phyloP scores from a whole-genome alignment of 495 filamentous ascomycete genomes.

The Aspergillus funiculosus region DNA sequence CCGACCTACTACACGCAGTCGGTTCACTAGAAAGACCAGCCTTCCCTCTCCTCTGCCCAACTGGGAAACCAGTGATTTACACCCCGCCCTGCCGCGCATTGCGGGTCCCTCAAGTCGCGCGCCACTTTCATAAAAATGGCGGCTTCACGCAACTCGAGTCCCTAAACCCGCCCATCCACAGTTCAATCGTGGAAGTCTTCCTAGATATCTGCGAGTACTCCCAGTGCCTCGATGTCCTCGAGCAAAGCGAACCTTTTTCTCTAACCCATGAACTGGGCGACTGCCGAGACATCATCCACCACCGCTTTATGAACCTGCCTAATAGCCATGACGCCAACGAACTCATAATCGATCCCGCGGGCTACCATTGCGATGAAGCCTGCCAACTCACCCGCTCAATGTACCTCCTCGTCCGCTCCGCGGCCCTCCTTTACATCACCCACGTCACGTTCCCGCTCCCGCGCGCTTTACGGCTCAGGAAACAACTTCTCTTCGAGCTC shows the following conservation, averaged over 20 bases:
- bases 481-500: not conserved
- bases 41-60: not conserved
- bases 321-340: not conserved
- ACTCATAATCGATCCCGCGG: not conserved
- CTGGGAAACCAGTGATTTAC: not conserved
- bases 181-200: not conserved
- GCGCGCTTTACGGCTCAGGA: not conserved
- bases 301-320: slow-evolving; percentile 1
- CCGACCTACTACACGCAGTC: not conserved
- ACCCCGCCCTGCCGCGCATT: not conserved
- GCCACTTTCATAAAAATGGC: not conserved
- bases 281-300: slow-evolving; percentile 1
- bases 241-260: not conserved
- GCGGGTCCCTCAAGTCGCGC: not conserved
- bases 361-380: not conserved
- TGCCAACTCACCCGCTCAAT: not conserved
- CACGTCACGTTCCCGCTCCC: slow-evolving; percentile 1
- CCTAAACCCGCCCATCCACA: not conserved
- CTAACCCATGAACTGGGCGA: not conserved
- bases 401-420: not conserved
- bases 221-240: not conserved
- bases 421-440: not conserved
- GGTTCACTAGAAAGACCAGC: not conserved
- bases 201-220: not conserved
- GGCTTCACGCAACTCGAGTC: slow-evolving; percentile 1